Evolutionary conservation across 805 yeast genomes (phyloP).

Genomic region (Priceomyces castillae): DNA sequence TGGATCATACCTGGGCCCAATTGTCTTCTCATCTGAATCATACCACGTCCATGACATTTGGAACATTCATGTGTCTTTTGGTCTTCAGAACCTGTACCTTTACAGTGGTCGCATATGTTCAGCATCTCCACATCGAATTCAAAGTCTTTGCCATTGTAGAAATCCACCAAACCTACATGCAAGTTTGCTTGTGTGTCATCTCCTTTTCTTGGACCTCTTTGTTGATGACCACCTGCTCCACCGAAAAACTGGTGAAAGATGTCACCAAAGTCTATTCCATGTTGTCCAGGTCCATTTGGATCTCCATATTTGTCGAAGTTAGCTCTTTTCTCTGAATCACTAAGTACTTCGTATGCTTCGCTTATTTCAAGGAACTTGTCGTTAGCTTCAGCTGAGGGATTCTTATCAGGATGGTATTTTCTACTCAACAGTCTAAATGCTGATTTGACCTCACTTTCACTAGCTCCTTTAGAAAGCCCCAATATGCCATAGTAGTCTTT

Average conservation of each 20-base stretch:
- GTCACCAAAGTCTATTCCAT: slow-evolving; percentile 46
- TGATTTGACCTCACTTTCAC: slow-evolving; percentile 76
- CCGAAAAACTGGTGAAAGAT: slow-evolving; percentile 50
- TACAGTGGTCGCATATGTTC: slow-evolving; percentile 72
- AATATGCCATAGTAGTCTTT: slow-evolving; percentile 58
- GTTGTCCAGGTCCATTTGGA: slow-evolving; percentile 45
- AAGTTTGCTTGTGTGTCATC: slow-evolving; percentile 58
- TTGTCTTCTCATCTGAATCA: slow-evolving; percentile 61
- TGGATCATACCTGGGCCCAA: slow-evolving; percentile 91
- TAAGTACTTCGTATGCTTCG: slow-evolving; percentile 85
- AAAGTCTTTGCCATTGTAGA: slow-evolving; percentile 64
- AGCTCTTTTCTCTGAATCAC: slow-evolving; percentile 64
- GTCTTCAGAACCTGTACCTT: slow-evolving; percentile 84
- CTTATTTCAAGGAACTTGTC: slow-evolving; percentile 86
- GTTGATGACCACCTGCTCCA: slow-evolving; percentile 28
- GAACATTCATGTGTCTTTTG: slow-evolving; percentile 64
- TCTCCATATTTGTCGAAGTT: slow-evolving; percentile 78
- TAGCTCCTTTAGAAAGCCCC: slow-evolving; percentile 67
- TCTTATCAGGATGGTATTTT: slow-evolving; percentile 94
- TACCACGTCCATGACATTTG: slow-evolving; percentile 75
- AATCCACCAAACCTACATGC: slow-evolving; percentile 57
- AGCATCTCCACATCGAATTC: slow-evolving; percentile 67
- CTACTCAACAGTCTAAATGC: slow-evolving; percentile 82
- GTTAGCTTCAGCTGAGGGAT: slow-evolving; percentile 79
- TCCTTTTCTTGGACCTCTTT: slow-evolving; percentile 54